Conservation (phyloP, 352 stramenopile species). For the Globisporangium solare region DNA sequence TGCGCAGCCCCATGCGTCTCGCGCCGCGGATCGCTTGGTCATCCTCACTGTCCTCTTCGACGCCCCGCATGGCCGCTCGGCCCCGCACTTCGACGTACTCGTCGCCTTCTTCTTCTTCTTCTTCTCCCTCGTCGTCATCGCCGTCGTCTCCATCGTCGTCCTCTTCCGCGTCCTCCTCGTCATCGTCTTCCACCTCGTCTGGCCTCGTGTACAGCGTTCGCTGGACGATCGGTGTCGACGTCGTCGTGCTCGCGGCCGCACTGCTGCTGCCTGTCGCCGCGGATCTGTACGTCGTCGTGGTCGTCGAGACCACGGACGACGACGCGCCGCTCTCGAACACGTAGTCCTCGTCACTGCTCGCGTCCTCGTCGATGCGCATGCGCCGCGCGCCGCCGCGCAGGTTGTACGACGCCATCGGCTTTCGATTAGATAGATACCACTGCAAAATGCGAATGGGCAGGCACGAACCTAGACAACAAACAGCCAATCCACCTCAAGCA, state of each 20-base stretch:
- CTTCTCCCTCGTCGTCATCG: slow-evolving; percentile 26
- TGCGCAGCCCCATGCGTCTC: neutral
- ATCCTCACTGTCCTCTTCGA: neutral
- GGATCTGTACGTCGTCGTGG: neutral
- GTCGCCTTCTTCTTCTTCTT: slow-evolving; percentile 19
- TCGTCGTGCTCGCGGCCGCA: slow-evolving; percentile 11
- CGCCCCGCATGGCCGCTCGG: neutral
- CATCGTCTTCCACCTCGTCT: slow-evolving; percentile 29
- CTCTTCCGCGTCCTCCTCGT: slow-evolving; percentile 22
- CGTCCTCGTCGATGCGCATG: neutral
- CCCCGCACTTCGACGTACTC: slow-evolving; percentile 23
- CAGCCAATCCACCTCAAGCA: too few relatives aligned
- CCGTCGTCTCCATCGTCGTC: slow-evolving; percentile 29
- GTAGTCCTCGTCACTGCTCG: slow-evolving; percentile 11
- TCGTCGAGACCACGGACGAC: neutral
- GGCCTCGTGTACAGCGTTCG: slow-evolving; percentile 49
- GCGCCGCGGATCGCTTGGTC: neutral
- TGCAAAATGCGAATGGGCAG: neutral
- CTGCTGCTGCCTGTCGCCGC: slow-evolving; percentile 1
- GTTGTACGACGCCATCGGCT: slow-evolving; percentile 24
- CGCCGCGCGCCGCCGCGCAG: slow-evolving; percentile 18
- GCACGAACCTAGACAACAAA: too few relatives aligned
- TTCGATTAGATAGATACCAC: neutral
- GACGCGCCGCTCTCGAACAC: slow-evolving; percentile 8
- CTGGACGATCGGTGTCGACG: slow-evolving; percentile 51